Conservation (phyloP, 805 yeast species). For the Wickerhamiella domercqiae region DNA sequence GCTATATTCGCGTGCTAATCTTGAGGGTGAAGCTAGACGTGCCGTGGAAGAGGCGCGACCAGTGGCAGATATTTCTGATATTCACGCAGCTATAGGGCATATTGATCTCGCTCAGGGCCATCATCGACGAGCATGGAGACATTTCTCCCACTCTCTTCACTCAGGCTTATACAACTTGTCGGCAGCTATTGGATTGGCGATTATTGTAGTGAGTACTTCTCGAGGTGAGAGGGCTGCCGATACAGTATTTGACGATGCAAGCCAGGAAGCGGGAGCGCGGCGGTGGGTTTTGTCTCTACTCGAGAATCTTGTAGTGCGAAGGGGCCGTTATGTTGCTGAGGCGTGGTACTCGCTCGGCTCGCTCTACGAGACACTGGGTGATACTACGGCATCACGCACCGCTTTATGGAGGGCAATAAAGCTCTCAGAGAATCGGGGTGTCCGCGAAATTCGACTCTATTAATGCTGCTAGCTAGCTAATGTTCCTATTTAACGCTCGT, state of each 20-base stretch:
- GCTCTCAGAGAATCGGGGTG: slow-evolving; percentile 14
- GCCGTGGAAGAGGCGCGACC: slow-evolving; percentile 62
- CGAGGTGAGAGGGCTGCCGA: background rate
- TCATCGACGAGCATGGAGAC: slow-evolving; percentile 7
- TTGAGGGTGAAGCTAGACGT: slow-evolving; percentile 45
- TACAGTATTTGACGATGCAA: background rate
- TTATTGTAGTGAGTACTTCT: background rate
- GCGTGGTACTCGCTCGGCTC: slow-evolving; percentile 54
- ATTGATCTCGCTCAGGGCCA: slow-evolving; percentile 1
- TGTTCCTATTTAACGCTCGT: slow-evolving; percentile 18
- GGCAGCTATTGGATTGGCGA: slow-evolving; percentile 15
- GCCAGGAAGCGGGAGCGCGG: slow-evolving; percentile 2
- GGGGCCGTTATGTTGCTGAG: slow-evolving; percentile 38
- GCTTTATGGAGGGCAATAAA: slow-evolving; percentile 35
- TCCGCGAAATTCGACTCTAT: slow-evolving; percentile 2
- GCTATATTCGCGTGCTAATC: slow-evolving; percentile 42
- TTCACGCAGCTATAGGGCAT: slow-evolving; percentile 5
- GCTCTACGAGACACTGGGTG: slow-evolving; percentile 45
- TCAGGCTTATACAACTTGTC: slow-evolving; percentile 10
- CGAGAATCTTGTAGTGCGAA: slow-evolving; percentile 12
- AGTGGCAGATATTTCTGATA: slow-evolving; percentile 28
- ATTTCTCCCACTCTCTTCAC: slow-evolving; percentile 11
- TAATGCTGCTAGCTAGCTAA: background rate
- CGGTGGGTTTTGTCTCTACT: slow-evolving; percentile 8
- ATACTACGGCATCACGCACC: slow-evolving; percentile 32